These are phyloP conservation scores for Zygnema circumcarinatum DNA, from an alignment of 139 green algal genomes.

Conservation along the genomic window DNA sequence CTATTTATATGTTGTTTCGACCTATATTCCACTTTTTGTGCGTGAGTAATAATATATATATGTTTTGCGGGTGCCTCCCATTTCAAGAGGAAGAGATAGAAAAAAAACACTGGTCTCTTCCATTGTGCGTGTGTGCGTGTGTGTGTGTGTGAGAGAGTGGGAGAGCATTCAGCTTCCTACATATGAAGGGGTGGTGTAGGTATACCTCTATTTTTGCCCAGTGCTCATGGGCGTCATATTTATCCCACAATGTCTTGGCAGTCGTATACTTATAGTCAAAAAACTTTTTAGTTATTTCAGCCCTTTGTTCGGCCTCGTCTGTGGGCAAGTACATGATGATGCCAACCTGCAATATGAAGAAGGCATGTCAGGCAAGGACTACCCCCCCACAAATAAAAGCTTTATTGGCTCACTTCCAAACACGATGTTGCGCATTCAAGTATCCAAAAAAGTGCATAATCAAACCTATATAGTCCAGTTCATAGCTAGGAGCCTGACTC, in stretches of 20 bases:
- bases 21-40: too few relatives aligned
- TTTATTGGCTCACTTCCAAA: not conserved
- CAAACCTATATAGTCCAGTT: not conserved
- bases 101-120: too few relatives aligned
- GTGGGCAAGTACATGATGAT: constrained; percentile 97
- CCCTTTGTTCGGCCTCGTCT: constrained; percentile 66
- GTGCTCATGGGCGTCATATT: constrained; percentile 84
- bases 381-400: not conserved
- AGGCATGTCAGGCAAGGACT: constrained; percentile 61
- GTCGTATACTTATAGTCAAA: constrained; percentile 74
- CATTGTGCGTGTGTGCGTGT: too few relatives aligned
- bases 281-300: constrained; percentile 86
- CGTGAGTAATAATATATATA: too few relatives aligned
- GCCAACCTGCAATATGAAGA: constrained; percentile 78
- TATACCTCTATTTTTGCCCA: constrained; percentile 96
- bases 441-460: not conserved
- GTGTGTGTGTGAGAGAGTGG: too few relatives aligned
- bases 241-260: constrained; percentile 70
- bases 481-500: too few relatives aligned
- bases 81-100: too few relatives aligned
- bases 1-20: too few relatives aligned
- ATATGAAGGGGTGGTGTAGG: too few relatives aligned
- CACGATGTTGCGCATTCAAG: not conserved
- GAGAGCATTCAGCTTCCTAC: too few relatives aligned
- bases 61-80: too few relatives aligned